These are phyloP conservation scores for Cladochytrium replicatum DNA, from an alignment of 192 early-diverging fungal species.

Conservation along the genomic window DNA sequence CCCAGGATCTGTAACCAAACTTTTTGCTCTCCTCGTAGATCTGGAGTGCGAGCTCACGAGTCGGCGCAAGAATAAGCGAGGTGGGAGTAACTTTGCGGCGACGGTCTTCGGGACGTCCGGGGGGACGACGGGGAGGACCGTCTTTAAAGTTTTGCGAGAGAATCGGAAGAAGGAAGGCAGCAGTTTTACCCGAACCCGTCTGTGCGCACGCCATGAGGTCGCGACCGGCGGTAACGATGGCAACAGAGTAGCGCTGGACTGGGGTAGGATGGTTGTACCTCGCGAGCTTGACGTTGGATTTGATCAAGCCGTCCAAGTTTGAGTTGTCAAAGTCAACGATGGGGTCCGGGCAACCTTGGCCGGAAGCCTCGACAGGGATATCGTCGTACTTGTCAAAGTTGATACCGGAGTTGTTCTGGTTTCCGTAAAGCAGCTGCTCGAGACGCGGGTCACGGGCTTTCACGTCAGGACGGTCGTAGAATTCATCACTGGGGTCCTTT, in stretches of 20 bases:
- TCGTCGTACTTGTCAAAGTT: constrained; percentile 99
- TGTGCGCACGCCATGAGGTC: constrained; percentile 95
- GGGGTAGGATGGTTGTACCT: constrained; percentile 86
- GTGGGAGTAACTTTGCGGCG: too few species aligned
- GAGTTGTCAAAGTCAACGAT: constrained; percentile 57
- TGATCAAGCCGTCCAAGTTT: constrained; percentile 72
- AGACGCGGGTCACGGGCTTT: constrained; percentile 65
- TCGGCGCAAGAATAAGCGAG: constrained; percentile 92
- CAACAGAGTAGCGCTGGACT: constrained; percentile 61
- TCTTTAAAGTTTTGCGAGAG: constrained; percentile 24
- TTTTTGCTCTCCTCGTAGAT: constrained; percentile 64
- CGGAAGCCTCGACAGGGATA: constrained; percentile 90
- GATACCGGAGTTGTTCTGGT: constrained; percentile 83
- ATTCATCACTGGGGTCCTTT: constrained; percentile 56
- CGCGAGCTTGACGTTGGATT: constrained; percentile 82
- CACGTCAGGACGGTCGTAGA: constrained; percentile 60
- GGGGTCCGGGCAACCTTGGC: constrained; percentile 34
- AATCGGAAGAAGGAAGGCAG: constrained; percentile 88
- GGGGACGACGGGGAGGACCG: constrained; percentile 5
- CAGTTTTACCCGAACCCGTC: constrained; percentile 96
- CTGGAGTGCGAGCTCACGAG: constrained; percentile 82
- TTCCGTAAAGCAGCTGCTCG: constrained; percentile 61
- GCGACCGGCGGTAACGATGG: constrained; percentile 47
- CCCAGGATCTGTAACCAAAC: constrained; percentile 67
- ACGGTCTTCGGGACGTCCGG: too few species aligned